Evolutionary conservation across 192 early-diverging fungal species (phyloP).

Genomic region (Umbelopsis isabellina): DNA sequence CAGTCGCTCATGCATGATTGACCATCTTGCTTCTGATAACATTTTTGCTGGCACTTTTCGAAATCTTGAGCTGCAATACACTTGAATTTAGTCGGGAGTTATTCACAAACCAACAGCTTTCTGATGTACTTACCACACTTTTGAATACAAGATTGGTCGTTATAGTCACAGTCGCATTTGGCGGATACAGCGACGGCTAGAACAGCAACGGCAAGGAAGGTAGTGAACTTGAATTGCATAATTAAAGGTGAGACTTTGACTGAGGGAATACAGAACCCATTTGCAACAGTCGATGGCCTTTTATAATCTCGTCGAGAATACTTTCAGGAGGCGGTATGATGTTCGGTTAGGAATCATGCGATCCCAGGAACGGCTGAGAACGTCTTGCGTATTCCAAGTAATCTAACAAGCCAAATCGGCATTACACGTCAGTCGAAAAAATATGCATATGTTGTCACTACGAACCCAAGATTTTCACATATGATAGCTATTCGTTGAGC

Average conservation of each 20-base stretch:
- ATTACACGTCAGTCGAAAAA: not conserved
- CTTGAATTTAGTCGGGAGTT: not conserved
- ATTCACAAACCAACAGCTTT: not conserved
- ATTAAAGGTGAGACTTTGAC: not conserved
- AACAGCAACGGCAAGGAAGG: conserved; percentile 7
- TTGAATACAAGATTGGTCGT: not conserved
- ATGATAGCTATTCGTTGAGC: too few relatives aligned
- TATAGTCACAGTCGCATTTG: conserved; percentile 8
- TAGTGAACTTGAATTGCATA: conserved; percentile 6
- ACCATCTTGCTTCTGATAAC: not conserved
- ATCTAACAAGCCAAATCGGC: not conserved
- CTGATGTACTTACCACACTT: not conserved
- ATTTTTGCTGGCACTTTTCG: not conserved
- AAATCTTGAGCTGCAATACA: not conserved
- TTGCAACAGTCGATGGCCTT: not conserved
- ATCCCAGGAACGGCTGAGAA: not conserved
- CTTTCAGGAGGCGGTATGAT: not conserved
- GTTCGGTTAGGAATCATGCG: conserved; percentile 6
- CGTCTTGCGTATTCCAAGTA: not conserved
- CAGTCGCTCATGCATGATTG: not conserved
- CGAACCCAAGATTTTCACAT: too few relatives aligned
- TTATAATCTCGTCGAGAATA: not conserved
- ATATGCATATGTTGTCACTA: not conserved
- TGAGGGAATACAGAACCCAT: not conserved
- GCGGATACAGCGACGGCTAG: not conserved